Base-by-base conservation (phyloP, 2,329 filamentous ascomycete genomes). In the Aspergillus sergii region DNA sequence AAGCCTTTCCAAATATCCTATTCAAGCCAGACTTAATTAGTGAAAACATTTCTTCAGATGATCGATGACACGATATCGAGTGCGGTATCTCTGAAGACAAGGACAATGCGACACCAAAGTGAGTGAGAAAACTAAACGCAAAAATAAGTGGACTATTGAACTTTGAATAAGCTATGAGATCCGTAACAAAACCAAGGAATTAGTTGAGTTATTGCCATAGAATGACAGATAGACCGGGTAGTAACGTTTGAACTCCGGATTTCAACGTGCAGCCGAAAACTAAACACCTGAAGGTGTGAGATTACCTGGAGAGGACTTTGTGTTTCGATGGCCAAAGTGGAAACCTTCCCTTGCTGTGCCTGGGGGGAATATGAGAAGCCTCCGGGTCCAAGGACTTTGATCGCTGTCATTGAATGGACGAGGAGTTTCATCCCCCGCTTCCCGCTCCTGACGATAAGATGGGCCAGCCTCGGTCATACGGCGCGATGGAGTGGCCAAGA, bases 231-330 rank as follows among this genome's bases (percentile, higher is more conserved):
- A 8, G 32, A 21, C 28, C 28, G 12, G 9, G 21, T 50, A 26
- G 46, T 16, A 6, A n/a, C 16, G 12, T 32, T 32, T n/a, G 9
- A 51, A 34, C 28, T 9, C 48, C 10, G 3, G 10, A 21, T 21
- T n/a, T 9, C 48, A 32, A 34, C 19, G 10, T 32, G 48, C 19
- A 51, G 48, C 28, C 26, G 12, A 55, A 36, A 39, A 8, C 16
- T 54, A 43, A 39, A 43, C 43, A 48, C 26, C 46, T 2, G 45
- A 48, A 26, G 21, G 12, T 28, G 45, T 23, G 51, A 71, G 55
- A 34, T 66, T 67, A 57, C 61, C 66, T 14, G 70, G 70, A 21
- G 70, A 69, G 4, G 70, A 72, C 54, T 68, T 57, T 30, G 70
- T 71, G 56, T 65, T 68, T 14, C 70, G 65, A 58, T 72, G 69